phyloP scores from a whole-genome alignment of 1,139 yeast genomes.

The Trichomonascaceae sp. region DNA sequence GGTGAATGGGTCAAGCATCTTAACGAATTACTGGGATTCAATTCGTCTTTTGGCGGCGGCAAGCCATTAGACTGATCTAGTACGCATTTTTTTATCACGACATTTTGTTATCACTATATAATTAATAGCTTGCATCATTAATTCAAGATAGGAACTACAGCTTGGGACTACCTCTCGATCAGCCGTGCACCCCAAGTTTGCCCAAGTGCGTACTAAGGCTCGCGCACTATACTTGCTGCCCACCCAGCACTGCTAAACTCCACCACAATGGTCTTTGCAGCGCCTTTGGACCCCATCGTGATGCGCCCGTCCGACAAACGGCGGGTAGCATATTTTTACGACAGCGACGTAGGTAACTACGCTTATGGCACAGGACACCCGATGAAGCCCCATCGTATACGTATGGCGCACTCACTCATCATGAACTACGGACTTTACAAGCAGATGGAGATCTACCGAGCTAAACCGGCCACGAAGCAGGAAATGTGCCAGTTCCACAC shows the following conservation, averaged over 20 bases:
- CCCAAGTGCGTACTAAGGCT: no score
- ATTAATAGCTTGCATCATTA: no score
- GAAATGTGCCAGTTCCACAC: constrained; percentile 99
- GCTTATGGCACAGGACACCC: constrained; percentile 99
- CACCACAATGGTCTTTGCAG: constrained; percentile 16
- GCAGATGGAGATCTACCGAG: constrained; percentile 92
- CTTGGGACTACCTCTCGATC: no score
- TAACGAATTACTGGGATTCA: constrained; percentile 79
- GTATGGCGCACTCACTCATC: constrained; percentile 95
- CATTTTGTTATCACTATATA: no score
- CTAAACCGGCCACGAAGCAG: constrained; percentile 96
- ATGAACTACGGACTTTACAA: constrained; percentile 96
- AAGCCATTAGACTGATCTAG: no score
- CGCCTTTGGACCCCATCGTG: constrained; percentile 46
- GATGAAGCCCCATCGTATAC: constrained; percentile 95
- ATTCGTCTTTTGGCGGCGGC: constrained; percentile 64
- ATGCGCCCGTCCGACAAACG: constrained; percentile 46
- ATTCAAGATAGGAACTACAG: no score
- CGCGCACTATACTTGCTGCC: no score
- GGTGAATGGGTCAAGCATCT: constrained; percentile 89
- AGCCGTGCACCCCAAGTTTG: no score
- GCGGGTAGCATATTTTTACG: constrained; percentile 54
- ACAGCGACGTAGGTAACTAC: constrained; percentile 83
- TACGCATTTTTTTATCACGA: no score
- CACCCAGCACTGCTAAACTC: no score